A percentile compares a stretch with the other conserved stretches of the same genome.
Evolutionary conservation across 257 asterid genomes (phyloP).

Genomic region (Rehmannia glutinosa): DNA sequence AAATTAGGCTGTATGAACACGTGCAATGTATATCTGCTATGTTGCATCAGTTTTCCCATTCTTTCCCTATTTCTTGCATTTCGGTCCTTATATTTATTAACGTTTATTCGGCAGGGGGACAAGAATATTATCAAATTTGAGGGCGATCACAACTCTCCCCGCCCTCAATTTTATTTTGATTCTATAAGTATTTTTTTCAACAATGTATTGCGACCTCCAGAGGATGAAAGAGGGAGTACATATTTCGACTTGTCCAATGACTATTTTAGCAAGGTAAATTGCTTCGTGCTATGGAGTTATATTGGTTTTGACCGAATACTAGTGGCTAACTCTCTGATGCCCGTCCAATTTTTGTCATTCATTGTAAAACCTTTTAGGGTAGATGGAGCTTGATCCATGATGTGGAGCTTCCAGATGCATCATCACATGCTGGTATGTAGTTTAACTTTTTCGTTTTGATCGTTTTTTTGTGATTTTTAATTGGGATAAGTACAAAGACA

Average conservation of each 20-base stretch:
- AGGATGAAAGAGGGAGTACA: conserved; percentile 41
- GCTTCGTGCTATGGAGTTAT: not conserved
- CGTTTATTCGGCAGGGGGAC: conserved; percentile 48
- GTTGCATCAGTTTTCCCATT: no score
- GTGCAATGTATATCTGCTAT: no score
- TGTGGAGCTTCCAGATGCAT: conserved; percentile 41
- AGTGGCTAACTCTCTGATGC: not conserved
- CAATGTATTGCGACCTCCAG: conserved; percentile 80
- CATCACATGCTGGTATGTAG: conserved; percentile 36
- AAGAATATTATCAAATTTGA: conserved; percentile 84
- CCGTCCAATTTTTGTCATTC: not conserved
- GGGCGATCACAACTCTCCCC: conserved; percentile 89
- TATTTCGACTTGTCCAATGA: conserved; percentile 55
- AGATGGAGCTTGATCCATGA: conserved; percentile 49
- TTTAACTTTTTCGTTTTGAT: not conserved
- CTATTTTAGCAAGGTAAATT: conserved; percentile 48
- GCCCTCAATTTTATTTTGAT: conserved; percentile 89
- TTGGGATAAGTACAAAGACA: no score
- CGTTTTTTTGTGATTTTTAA: not conserved
- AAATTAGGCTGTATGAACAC: no score
- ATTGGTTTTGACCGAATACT: not conserved
- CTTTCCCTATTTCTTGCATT: no score
- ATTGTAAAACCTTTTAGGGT: conserved; percentile 32
- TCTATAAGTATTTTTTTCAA: conserved; percentile 82
- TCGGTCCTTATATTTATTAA: not conserved